phyloP scores from a whole-genome alignment of 2,329 filamentous ascomycete species.

The Moelleriella libera region DNA sequence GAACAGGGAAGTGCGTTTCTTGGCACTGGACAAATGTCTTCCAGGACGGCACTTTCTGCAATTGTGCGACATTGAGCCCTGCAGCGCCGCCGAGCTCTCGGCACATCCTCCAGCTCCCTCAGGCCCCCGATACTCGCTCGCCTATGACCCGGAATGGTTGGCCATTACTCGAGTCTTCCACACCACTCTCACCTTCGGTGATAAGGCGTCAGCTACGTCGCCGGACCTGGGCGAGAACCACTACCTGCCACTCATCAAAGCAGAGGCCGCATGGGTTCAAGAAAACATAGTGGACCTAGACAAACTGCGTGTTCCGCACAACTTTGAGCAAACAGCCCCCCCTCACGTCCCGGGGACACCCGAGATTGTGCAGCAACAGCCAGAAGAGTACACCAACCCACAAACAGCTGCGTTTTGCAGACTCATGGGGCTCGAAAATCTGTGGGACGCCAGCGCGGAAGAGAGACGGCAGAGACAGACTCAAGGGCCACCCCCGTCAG shows the following conservation, averaged over 20 bases:
- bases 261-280: constrained; percentile 67
- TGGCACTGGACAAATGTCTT: constrained; percentile 85
- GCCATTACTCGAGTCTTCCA: constrained; percentile 80
- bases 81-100: constrained; percentile 18
- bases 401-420: constrained; percentile 76
- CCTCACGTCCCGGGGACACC: constrained; percentile 45
- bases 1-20: constrained; percentile 69
- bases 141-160: constrained; percentile 91
- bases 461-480: constrained; percentile 47
- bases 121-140: constrained; percentile 39
- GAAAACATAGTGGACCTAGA: constrained; percentile 51
- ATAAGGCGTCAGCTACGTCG: constrained; percentile 36
- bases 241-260: constrained; percentile 55
- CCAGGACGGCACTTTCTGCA: constrained; percentile 72
- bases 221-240: constrained; percentile 51
- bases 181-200: constrained; percentile 47
- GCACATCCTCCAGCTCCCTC: constrained; percentile 4
- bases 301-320: constrained; percentile 57
- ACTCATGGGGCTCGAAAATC: constrained; percentile 62
- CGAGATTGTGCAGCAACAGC: constrained; percentile 46
- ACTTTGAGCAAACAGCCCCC: constrained; percentile 67
- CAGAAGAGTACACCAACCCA: constrained; percentile 71
- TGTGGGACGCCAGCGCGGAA: constrained; percentile 58
- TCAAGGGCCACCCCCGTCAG: constrained; percentile 37
- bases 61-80: constrained; percentile 47